Conservation (phyloP, 345 rosid genomes). For the Bretschneidera sinensis region DNA sequence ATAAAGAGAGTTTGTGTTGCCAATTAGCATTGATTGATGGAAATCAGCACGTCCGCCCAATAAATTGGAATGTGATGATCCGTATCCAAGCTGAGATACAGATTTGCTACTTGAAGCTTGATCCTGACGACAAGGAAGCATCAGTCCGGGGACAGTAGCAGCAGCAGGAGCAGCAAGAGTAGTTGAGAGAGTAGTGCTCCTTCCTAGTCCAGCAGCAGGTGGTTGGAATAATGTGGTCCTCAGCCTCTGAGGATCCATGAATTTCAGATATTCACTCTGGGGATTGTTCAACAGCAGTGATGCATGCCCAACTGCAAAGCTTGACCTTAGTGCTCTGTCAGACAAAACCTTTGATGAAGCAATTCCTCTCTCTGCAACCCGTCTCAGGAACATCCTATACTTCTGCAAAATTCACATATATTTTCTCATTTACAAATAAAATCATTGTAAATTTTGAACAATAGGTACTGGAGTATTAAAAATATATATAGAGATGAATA, state of each 20-base stretch:
- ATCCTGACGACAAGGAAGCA: neutral
- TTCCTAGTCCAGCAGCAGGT: constrained; percentile 5
- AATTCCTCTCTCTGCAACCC: constrained; percentile 30
- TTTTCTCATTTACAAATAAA: too few relatives aligned
- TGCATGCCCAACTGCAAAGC: constrained; percentile 24
- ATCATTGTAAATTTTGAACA: neutral
- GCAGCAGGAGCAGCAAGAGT: too few relatives aligned
- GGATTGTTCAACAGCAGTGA: too few relatives aligned
- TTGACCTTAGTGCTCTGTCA: too few relatives aligned
- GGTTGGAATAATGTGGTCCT: constrained; percentile 4
- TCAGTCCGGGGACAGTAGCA: neutral
- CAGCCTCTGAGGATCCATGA: neutral
- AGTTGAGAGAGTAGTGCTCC: neutral
- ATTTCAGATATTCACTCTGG: neutral
- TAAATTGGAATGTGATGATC: neutral
- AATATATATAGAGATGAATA: constrained; percentile 2
- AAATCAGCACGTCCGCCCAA: too few relatives aligned
- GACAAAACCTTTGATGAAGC: constrained; percentile 5
- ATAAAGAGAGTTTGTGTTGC: neutral
- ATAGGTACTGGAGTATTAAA: neutral
- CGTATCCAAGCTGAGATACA: neutral
- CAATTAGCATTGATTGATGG: too few relatives aligned
- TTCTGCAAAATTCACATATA: constrained; percentile 40
- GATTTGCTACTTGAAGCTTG: constrained; percentile 15
- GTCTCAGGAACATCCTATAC: constrained; percentile 55